phyloP scores from a whole-genome alignment of 2,329 filamentous ascomycete genomes.

The Arthrobotrys conoides region DNA sequence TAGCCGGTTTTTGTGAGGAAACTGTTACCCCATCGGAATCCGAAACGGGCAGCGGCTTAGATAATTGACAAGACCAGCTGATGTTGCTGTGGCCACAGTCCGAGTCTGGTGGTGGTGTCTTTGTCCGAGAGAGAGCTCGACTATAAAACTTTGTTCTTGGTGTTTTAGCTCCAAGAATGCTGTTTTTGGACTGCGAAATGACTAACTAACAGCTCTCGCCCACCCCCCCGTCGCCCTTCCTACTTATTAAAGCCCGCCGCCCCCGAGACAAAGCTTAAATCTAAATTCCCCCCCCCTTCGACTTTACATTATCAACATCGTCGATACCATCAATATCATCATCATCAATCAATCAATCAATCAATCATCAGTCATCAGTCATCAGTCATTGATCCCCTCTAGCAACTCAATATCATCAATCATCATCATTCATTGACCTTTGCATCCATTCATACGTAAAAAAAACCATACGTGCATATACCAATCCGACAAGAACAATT shows the following conservation, averaged over 20 bases:
- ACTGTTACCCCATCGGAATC: conserved; percentile 60
- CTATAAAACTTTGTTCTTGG: conserved; percentile 15
- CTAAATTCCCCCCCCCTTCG: conserved; percentile 6
- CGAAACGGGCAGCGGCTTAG: conserved; percentile 49
- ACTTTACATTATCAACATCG: neutral
- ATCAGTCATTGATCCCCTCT: too few species aligned
- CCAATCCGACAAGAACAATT: neutral
- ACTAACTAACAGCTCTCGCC: neutral
- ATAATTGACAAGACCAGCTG: conserved; percentile 45
- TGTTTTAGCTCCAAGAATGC: conserved; percentile 4
- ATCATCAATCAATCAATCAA: neutral
- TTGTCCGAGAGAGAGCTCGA: conserved; percentile 25
- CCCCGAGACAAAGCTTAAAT: conserved; percentile 25
- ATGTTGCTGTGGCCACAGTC: conserved; percentile 18
- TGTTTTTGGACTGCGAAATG: conserved; percentile 7
- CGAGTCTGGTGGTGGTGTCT: conserved; percentile 2
- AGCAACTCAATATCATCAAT: too few species aligned
- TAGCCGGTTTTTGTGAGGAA: conserved; percentile 47
- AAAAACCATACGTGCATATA: too few species aligned
- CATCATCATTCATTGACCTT: conserved; percentile 18
- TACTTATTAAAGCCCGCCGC: neutral
- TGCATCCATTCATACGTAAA: neutral
- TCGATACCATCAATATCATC: conserved; percentile 10
- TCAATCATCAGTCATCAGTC: too few species aligned
- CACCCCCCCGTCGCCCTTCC: neutral